Conservation (phyloP, 352 stramenopile genomes). For the Phytophthora colocasiae region DNA sequence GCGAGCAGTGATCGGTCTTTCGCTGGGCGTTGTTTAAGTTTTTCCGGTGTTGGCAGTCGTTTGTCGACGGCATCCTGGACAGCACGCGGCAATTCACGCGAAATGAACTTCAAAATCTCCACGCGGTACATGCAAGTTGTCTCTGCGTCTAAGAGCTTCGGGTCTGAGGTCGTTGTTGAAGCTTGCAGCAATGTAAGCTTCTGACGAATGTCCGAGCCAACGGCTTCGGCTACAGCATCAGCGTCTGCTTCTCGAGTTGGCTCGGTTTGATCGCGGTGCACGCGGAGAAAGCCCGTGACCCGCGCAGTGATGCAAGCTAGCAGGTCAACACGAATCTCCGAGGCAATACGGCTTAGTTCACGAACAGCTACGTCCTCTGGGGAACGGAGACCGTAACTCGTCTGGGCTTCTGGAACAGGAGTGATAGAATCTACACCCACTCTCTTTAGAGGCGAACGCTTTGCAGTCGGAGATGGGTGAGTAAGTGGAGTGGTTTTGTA, state of each 20-base stretch:
- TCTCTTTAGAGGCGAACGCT: constrained; percentile 35
- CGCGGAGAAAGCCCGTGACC: constrained; percentile 69
- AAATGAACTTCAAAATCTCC: constrained; percentile 88
- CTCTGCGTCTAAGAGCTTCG: constrained; percentile 57
- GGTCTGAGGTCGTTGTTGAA: constrained; percentile 24
- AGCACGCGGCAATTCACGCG: constrained; percentile 75
- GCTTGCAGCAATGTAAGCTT: constrained; percentile 60
- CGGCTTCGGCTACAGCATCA: constrained; percentile 53
- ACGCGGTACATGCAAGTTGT: constrained; percentile 85
- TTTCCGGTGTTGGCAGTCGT: constrained; percentile 55
- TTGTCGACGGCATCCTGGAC: constrained; percentile 79
- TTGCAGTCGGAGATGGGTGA: constrained; percentile 31
- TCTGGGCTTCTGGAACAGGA: constrained; percentile 13
- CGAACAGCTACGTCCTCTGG: constrained; percentile 66
- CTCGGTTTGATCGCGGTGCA: constrained; percentile 47
- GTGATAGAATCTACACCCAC: constrained; percentile 33
- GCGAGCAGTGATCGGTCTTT: constrained; percentile 77
- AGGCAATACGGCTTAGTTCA: constrained; percentile 65
- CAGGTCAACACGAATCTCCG: constrained; percentile 67
- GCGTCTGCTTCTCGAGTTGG: constrained; percentile 40
- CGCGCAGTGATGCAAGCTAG: constrained; percentile 71
- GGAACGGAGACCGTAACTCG: constrained; percentile 18
- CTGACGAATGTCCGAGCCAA: constrained; percentile 71
- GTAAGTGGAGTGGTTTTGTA: constrained; percentile 24
- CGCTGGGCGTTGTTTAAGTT: constrained; percentile 56